These are phyloP conservation scores for Eustoma russellianum DNA, from an alignment of 257 asterid genomes.

Conservation along the genomic window DNA sequence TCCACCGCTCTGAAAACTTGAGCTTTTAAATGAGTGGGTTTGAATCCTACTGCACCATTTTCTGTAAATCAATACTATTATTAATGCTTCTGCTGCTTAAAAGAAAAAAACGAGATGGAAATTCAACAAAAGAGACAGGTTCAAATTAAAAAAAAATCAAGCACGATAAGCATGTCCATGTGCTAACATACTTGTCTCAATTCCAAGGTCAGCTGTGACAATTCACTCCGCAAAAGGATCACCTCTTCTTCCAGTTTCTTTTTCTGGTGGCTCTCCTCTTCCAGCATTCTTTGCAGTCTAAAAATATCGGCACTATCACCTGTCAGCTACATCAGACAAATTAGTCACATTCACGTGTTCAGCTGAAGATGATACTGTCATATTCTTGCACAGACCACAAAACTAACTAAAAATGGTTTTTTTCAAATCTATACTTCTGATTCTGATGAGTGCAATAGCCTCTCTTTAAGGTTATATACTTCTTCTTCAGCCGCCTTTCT, in stretches of 20 bases:
- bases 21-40: too few relatives aligned
- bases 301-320: constrained; percentile 52
- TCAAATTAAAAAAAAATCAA: neutral
- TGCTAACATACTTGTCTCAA: constrained; percentile 52
- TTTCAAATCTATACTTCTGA: constrained; percentile 39
- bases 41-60: too few relatives aligned
- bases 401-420: constrained; percentile 1
- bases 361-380: constrained; percentile 13
- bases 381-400: neutral
- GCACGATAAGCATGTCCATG: constrained; percentile 7
- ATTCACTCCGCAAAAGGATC: constrained; percentile 59
- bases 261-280: constrained; percentile 74
- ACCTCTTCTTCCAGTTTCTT: constrained; percentile 93
- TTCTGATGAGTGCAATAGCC: constrained; percentile 39
- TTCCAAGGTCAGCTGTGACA: constrained; percentile 58
- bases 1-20: too few relatives aligned
- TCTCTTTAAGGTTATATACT: constrained; percentile 45
- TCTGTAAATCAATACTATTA: too few relatives aligned
- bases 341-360: constrained; percentile 22
- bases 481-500: constrained; percentile 90
- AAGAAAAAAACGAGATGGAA: too few relatives aligned
- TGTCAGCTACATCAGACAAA: constrained; percentile 43
- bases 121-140: too few relatives aligned
- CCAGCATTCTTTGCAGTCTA: constrained; percentile 58
- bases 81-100: too few relatives aligned